A percentile compares a stretch with the other conserved stretches of the same genome.
phyloP scores from a whole-genome alignment of 768 basidiomycete genomes.

The Xerocomellus amylosporus region DNA sequence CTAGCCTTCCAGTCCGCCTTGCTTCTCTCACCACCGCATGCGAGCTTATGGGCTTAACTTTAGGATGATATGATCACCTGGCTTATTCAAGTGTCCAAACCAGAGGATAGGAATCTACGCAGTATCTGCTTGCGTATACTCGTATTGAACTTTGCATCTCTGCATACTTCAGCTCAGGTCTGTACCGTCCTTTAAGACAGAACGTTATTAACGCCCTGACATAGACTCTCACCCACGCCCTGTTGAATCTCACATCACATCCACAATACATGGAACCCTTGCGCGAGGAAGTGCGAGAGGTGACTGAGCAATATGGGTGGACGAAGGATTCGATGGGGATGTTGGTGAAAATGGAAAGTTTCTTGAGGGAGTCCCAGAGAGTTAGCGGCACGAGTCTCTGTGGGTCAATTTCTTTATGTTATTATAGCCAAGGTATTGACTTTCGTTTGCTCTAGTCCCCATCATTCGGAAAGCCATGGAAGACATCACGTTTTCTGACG shows the following conservation, averaged over 20 bases:
- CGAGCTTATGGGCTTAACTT: constrained; percentile 2
- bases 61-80: constrained; percentile 42
- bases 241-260: constrained; percentile 40
- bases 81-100: constrained; percentile 37
- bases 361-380: constrained; percentile 42
- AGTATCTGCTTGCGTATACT: constrained; percentile 35
- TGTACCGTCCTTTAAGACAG: background rate
- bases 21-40: background rate
- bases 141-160: constrained; percentile 37
- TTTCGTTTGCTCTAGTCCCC: constrained; percentile 22
- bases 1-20: constrained; percentile 34
- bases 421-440: constrained; percentile 1
- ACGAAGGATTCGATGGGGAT: constrained; percentile 32
- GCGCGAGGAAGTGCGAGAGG: constrained; percentile 38
- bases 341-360: constrained; percentile 42
- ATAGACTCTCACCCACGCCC: constrained; percentile 37
- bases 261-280: constrained; percentile 40
- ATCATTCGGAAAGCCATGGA: constrained; percentile 35
- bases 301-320: constrained; percentile 34
- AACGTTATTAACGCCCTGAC: constrained; percentile 2
- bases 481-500: constrained; percentile 34
- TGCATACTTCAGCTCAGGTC: constrained; percentile 37
- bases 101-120: constrained; percentile 27
- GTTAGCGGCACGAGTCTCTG: constrained; percentile 33
- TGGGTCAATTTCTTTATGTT: constrained; percentile 15